phyloP scores from a whole-genome alignment of 306 rosid genomes.

The Cicer pinnatifidum region DNA sequence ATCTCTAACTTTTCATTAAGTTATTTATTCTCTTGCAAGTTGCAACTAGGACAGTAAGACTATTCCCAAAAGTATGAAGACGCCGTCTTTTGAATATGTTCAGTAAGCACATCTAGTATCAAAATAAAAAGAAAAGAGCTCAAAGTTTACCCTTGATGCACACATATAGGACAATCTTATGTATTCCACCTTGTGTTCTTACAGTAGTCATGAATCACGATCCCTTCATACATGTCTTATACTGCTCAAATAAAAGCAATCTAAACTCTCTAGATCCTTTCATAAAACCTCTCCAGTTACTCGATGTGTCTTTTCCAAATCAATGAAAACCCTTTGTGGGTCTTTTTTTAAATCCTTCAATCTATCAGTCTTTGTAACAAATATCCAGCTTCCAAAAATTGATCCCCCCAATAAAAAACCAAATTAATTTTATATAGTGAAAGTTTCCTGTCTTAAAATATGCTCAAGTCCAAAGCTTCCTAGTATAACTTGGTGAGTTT shows the following conservation, averaged over 20 bases:
- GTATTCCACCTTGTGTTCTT: not conserved
- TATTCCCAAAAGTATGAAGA: not conserved
- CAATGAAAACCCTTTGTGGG: not conserved
- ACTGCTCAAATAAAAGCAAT: not conserved
- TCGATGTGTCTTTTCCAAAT: not conserved
- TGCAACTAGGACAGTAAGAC: not conserved
- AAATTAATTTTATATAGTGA: not conserved
- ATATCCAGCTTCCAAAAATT: not conserved
- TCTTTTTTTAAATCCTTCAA: not conserved
- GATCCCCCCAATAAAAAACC: not conserved
- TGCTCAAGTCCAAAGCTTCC: not conserved
- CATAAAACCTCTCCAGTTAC: not conserved
- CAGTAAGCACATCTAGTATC: not conserved
- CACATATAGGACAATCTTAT: not conserved
- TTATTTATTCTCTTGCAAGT: constrained; percentile 7
- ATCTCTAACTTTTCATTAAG: constrained; percentile 9
- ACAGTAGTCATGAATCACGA: not conserved
- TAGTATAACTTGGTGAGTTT: not conserved
- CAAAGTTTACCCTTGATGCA: not conserved
- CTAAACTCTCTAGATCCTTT: not conserved
- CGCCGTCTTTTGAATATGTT: not conserved
- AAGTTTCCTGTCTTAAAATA: not conserved
- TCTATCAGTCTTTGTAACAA: not conserved
- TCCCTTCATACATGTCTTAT: not conserved
- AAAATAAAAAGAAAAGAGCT: not conserved